phyloP scores from a whole-genome alignment of 2,329 filamentous ascomycete species.

The Pseudopithomyces chartarum region DNA sequence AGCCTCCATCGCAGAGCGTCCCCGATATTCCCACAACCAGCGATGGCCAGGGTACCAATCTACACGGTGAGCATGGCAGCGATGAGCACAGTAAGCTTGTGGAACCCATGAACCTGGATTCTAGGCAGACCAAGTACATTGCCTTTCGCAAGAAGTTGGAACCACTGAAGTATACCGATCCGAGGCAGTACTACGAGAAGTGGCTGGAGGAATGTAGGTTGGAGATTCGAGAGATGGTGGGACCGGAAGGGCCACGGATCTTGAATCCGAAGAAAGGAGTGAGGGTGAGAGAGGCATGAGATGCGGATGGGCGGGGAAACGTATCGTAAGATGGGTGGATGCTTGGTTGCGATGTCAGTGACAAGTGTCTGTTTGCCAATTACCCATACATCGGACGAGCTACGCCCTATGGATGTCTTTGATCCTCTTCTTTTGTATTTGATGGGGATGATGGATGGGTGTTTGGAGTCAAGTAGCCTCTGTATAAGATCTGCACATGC shows the following conservation, averaged over 20 bases:
- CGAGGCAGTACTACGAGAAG: conserved; percentile 10
- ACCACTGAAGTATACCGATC: not conserved
- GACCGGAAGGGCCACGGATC: conserved; percentile 11
- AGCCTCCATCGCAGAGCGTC: too few species aligned
- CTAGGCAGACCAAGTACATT: conserved; percentile 3
- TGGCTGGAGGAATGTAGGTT: conserved; percentile 17
- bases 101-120: conserved; percentile 11
- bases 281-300: not conserved
- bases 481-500: too few species aligned
- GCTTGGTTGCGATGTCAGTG: too few species aligned
- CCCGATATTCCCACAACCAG: too few species aligned
- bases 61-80: not conserved
- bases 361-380: too few species aligned
- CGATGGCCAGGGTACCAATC: not conserved
- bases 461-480: too few species aligned
- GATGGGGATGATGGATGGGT: too few species aligned
- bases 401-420: too few species aligned
- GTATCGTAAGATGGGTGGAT: too few species aligned
- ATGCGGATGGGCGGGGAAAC: not conserved
- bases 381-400: too few species aligned
- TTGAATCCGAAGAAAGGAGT: conserved; percentile 1
- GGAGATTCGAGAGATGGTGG: conserved; percentile 15
- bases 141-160: conserved; percentile 4
- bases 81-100: conserved; percentile 14
- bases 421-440: too few species aligned